Percentiles rank a stretch among this genome's conserved stretches.
These are phyloP conservation scores for Acorus gramineus DNA, from an alignment of 106 monocot species.

Conservation along the genomic window DNA sequence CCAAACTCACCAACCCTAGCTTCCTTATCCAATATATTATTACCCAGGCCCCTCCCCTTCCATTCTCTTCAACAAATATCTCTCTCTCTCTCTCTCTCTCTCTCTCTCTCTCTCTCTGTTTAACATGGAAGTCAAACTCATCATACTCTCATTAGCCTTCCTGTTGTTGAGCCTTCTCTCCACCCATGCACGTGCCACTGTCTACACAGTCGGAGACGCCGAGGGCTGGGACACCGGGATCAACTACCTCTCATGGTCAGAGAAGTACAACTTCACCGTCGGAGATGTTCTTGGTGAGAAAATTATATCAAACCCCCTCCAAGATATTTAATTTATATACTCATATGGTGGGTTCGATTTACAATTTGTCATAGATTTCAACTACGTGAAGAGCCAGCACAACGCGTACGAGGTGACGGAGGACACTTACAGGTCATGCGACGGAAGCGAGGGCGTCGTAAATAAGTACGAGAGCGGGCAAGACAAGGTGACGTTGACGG, in stretches of 20 bases:
- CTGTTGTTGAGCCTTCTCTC: background rate
- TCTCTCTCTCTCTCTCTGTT: too few species aligned
- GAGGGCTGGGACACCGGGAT: constrained; percentile 26
- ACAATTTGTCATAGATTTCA: constrained; percentile 22
- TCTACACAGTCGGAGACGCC: constrained; percentile 34
- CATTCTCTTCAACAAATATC: too few species aligned
- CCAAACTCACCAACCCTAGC: too few species aligned
- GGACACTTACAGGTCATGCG: constrained; percentile 28
- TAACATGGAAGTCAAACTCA: background rate
- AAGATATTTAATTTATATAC: background rate
- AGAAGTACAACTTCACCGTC: constrained; percentile 37
- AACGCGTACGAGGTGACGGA: constrained; percentile 25
- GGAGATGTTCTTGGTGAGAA: constrained; percentile 28
- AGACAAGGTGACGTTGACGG: constrained; percentile 20
- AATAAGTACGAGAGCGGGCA: constrained; percentile 11
- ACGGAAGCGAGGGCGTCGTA: constrained; percentile 5
- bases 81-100: too few species aligned
- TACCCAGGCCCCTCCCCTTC: too few species aligned
- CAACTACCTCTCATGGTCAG: constrained; percentile 33
- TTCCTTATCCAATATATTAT: too few species aligned
- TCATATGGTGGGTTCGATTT: background rate
- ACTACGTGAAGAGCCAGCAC: constrained; percentile 27
- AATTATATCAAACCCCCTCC: background rate
- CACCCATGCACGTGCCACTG: constrained; percentile 6
- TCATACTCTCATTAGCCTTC: background rate